Evolutionary conservation across 768 basidiomycete genomes (phyloP), one percentile per base, ranked within the genome.

Genomic region (Clitopilus hobsonii): DNA sequence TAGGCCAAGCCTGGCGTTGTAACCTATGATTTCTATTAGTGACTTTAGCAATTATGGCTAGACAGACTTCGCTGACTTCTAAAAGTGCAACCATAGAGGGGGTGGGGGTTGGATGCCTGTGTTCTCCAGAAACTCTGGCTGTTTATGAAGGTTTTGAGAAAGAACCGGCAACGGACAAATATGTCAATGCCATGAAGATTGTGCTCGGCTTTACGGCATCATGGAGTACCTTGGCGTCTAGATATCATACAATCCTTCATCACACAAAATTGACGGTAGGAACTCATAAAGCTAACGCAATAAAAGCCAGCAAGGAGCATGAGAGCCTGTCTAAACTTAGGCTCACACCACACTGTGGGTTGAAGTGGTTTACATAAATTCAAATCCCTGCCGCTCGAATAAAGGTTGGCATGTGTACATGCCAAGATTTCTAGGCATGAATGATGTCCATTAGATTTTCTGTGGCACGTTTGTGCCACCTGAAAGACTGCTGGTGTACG

Each of bases 1-100:
- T 87, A 88, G 14, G 83, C 81, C 56, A 85, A 60, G 22, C 79
- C 70, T 2, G 79, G 63, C 20, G 73, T 61, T 0, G 82, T 75
- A 1, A 80, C 71, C 86, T 88, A 22, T 6, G 24, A n/a, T n/a
- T 20, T 14, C 10, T 18, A 8, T 45, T 11, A 45, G 41, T 18
- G n/a, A 45, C 41, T 23, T 5, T 16, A 45, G 18, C 11, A 10
- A 36, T 4, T 20, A 11, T 32, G 41, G 18, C n/a, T 18, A 11
- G 22, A 6, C 10, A 20, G 11, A 45, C 16, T 45, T 45, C 8
- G 32, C 41, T 45, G 41, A 45, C 41, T 20, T 45, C 41, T 45
- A 45, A 23, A 20, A 45, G 41, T 20, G n/a, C 6, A 18, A 45
- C 41, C 41, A 45, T 45, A 8, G 41, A n/a, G 22, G 22, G 8